Base-by-base conservation (phyloP, 1,139 yeast species). In the Scheffersomyces lignicola region DNA sequence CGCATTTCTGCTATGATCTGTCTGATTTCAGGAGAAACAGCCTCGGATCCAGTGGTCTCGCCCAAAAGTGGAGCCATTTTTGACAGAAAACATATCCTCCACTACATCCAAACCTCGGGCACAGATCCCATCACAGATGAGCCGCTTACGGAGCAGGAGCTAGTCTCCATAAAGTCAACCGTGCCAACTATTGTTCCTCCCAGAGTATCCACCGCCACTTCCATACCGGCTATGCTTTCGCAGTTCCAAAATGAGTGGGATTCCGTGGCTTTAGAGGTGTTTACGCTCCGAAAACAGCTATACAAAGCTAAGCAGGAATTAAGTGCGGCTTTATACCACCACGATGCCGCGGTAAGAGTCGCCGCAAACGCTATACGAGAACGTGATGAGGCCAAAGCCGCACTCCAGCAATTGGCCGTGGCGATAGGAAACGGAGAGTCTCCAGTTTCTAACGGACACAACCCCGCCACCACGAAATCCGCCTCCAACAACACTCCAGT, bases 181-280 rank as follows among this genome's bases (percentile, higher is more conserved):
- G 51, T 32, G 23, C 51, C 46, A 32, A 36, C 44, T 6, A 41
- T 56, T 3, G 54, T 62, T 1, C 69, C 74, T 6, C 80, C 84
- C 3, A 62, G 66, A 28, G 75, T 76, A 10, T 70, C 84, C 0
- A 58, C 69, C 0, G 59, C 72, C 39, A 76, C 80, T 15, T 85
- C 95, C 3, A 85, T 90, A 23, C 98, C 98, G 0, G 69, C 85
- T 7, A 59, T 90, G 44, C 65, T 90, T 33, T 67, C 87, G 1
- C 68, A 83, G 1, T 78, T 90, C 44, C 97, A 89, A 55, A 79
- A 80, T 40, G 96, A 90, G 54, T 90, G 95, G 90, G 97, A 92
- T 53, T 77, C 96, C 0, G 58, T 86, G 40, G 88, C 94, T 24
- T 63, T 90, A 37, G 97, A 92, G 53, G 71, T 84, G 30, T 89